Conservation (phyloP, 495 filamentous ascomycete genomes). For the Neurospora sp. region DNA sequence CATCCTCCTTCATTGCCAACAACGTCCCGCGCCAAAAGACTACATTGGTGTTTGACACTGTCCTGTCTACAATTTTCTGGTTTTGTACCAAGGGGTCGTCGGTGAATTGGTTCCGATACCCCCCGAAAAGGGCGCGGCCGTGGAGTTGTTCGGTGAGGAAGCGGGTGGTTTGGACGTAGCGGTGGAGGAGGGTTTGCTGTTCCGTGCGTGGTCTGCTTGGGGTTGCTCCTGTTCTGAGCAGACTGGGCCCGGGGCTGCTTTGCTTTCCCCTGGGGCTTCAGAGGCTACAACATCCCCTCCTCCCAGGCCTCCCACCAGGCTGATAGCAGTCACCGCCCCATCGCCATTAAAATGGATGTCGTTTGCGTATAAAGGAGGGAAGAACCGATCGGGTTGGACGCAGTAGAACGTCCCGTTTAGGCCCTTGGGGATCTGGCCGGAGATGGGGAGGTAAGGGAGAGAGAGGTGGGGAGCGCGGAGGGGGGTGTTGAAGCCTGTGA, state of each 20-base stretch:
- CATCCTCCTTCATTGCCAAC: conserved; percentile 46
- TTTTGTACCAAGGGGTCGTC: conserved; percentile 37
- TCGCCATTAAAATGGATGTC: conserved; percentile 42
- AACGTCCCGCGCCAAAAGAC: conserved; percentile 42
- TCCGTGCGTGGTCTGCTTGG: neutral
- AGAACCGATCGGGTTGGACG: conserved; percentile 40
- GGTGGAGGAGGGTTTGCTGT: neutral
- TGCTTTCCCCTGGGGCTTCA: no score
- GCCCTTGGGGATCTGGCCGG: conserved; percentile 37
- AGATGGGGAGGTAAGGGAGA: conserved; percentile 34
- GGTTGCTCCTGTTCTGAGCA: no score
- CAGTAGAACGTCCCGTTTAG: conserved; percentile 47
- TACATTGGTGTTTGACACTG: conserved; percentile 46
- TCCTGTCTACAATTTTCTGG: conserved; percentile 25
- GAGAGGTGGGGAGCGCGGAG: conserved; percentile 39
- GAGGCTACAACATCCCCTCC: no score
- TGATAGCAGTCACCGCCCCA: conserved; percentile 41
- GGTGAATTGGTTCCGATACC: conserved; percentile 46
- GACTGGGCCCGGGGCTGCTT: no score
- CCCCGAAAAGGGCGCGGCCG: conserved; percentile 34
- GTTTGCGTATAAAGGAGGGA: conserved; percentile 44
- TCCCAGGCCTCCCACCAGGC: no score
- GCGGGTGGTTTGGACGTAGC: conserved; percentile 43
- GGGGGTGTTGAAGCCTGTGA: conserved; percentile 39
- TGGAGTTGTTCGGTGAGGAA: conserved; percentile 32